Evolutionary conservation across 345 rosid genomes (phyloP), one percentile per base, ranked within the genome.

Genomic region (Dimocarpus longan): DNA sequence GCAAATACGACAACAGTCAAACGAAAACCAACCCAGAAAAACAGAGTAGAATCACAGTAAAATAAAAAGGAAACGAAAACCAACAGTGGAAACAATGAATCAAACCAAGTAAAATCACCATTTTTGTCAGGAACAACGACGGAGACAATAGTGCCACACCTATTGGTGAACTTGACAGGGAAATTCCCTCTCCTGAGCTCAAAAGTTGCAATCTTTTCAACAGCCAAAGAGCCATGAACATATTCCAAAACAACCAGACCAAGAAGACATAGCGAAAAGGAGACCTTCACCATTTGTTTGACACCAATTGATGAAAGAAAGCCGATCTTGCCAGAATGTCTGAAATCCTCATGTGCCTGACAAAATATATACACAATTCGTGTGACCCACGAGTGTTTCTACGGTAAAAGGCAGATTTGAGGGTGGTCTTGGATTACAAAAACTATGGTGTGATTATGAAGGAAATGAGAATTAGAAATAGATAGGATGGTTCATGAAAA

Each of bases 91-190:
- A n/a, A n/a, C n/a, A n/a, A n/a, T n/a, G n/a, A n/a, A n/a, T n/a
- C n/a, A n/a, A n/a, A n/a, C n/a, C n/a, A n/a, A n/a, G n/a, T 10
- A 42, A 52, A 62, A 59, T 82, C 72, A 95, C 99, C 97, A 72
- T 89, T 44, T 85, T 86, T 95, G 80, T 94, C 98, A 0, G 99
- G 99, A 74, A 93, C 82, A 77, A 82, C 52, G 21, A 95, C 76
- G 44, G 97, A 92, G 74, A 93, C 78, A 32, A 92, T 77, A 54
- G 86, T 91, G 70, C 98, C 99, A 62, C 98, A 97, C 91, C 93
- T 92, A 60, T 95, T 94, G 78, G 98, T 91, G 40, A 95, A 77
- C 63, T 89, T 90, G 40, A 90, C 50, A 6, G 89, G 81, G 40
- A 92, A 12, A 66, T 91, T 84, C 18, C 97, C 99, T 71, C 84